Conservation (phyloP, 1,139 yeast genomes). For the Yamadazyma dendronema region DNA sequence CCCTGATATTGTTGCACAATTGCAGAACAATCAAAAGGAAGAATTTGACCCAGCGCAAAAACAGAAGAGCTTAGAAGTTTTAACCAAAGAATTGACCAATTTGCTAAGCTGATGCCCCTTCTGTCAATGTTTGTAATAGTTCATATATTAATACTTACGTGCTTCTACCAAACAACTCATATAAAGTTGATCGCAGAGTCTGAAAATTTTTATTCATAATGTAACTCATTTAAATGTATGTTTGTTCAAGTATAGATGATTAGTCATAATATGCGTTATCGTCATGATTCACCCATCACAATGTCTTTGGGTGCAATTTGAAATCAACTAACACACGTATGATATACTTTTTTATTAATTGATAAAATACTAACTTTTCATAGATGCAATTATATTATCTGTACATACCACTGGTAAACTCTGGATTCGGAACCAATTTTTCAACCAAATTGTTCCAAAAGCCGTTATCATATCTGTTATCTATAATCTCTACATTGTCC, state of each 20-base stretch:
- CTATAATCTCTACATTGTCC: conserved; percentile 33
- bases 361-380: conserved; percentile 3
- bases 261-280: conserved; percentile 39
- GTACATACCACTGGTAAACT: too few species aligned
- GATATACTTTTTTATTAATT: conserved; percentile 18
- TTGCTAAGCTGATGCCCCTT: neutral
- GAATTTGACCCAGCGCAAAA: conserved; percentile 7
- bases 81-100: conserved; percentile 6
- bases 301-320: conserved; percentile 33
- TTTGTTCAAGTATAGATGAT: conserved; percentile 19
- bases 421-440: conserved; percentile 3
- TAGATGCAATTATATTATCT: neutral
- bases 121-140: too few species aligned
- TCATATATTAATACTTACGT: conserved; percentile 1
- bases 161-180: neutral
- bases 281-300: conserved; percentile 39
- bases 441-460: conserved; percentile 43
- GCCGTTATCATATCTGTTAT: conserved; percentile 70
- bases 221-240: neutral
- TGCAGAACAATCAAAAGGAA: conserved; percentile 6
- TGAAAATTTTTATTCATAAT: conserved; percentile 2
- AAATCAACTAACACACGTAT: conserved; percentile 45
- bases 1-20: conserved; percentile 6
- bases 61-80: conserved; percentile 5
- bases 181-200: conserved; percentile 1